Base-by-base conservation (phyloP, 1,284 basidiomycete genomes). In the Boletus mariae region DNA sequence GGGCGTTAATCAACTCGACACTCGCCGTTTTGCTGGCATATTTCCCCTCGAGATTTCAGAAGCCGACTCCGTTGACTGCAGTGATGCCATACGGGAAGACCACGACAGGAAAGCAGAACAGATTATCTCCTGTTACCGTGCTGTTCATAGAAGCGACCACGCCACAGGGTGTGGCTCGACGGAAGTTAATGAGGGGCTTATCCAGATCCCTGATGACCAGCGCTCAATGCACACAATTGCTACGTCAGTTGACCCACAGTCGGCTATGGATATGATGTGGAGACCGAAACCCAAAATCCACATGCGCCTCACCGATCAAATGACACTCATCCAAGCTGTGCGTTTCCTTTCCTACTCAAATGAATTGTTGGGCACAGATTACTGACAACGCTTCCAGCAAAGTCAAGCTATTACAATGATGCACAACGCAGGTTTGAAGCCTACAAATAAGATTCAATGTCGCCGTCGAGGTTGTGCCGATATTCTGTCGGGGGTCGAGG, bases 401-500 rank as follows among this genome's bases (percentile, higher is more conserved):
- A 62, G 60, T 45, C 76, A 80, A 57, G 79, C 79, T 25, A 60
- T 72, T 20, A 53, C 62, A 6, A 70, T 70, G 59, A 72, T 78
- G 64, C 57, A 68, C 44, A 50, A 60, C 1, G 63, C 54, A 4
- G 65, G 64, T 32, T 57, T 66, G 51, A 57, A 57, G n/a, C 63
- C 56, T 37, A 59, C 67, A 20, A 59, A 60, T 37, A 58, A 59
- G 40, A 62, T 75, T 20, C 65, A 79, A 12, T 86, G 84, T 62
- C 73, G 71, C 29, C 75, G 80, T n/a, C 65, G 70, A 29, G 80
- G 74, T 32, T 86, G 84, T 62, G 67, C 69, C 11, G 74, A 82
- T 60, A 69, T 75, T 4, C 64, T 85, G 13, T 64, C 65, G 9
- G 72, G 73, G 49, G 72, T 78, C 45, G 71, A 73, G 55, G 76